Percentiles rank a stretch among this genome's conserved stretches.
These are phyloP conservation scores for Otatea glauca DNA, from an alignment of 176 grass and related monocot genomes.

Conservation along the genomic window DNA sequence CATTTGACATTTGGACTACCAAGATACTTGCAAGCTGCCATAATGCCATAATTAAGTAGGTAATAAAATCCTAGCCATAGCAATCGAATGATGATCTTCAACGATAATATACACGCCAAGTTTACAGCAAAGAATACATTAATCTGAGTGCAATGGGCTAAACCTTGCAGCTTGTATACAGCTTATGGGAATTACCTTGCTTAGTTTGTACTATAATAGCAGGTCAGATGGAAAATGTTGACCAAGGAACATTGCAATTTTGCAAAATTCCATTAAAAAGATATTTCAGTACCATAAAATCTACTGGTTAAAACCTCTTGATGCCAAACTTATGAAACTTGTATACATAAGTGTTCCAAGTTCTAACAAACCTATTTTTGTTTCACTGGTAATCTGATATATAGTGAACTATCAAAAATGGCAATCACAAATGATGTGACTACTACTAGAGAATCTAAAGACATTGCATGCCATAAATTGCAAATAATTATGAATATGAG, in stretches of 20 bases:
- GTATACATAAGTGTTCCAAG: neutral
- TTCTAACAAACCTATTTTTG: constrained; percentile 28
- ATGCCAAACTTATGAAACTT: constrained; percentile 9
- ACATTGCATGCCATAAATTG: constrained; percentile 38
- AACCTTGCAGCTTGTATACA: constrained; percentile 4
- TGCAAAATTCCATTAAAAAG: neutral
- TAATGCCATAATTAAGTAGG: constrained; percentile 14
- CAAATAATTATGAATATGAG: constrained; percentile 1
- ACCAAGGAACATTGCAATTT: constrained; percentile 8
- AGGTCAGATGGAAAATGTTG: constrained; percentile 24
- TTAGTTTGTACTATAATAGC: neutral
- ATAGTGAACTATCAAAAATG: constrained; percentile 7
- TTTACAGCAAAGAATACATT: constrained; percentile 13
- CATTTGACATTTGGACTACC: neutral
- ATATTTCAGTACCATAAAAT: neutral
- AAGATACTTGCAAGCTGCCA: constrained; percentile 33
- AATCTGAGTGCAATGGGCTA: neutral
- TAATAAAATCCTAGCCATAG: neutral
- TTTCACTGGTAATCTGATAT: neutral
- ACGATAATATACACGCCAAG: neutral
- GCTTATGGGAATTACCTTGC: constrained; percentile 2
- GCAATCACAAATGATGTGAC: neutral
- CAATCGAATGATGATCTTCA: neutral
- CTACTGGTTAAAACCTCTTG: neutral
- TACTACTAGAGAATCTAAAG: constrained; percentile 13